Base-by-base conservation (phyloP, 805 yeast genomes). In the Lipomyces japonicus region DNA sequence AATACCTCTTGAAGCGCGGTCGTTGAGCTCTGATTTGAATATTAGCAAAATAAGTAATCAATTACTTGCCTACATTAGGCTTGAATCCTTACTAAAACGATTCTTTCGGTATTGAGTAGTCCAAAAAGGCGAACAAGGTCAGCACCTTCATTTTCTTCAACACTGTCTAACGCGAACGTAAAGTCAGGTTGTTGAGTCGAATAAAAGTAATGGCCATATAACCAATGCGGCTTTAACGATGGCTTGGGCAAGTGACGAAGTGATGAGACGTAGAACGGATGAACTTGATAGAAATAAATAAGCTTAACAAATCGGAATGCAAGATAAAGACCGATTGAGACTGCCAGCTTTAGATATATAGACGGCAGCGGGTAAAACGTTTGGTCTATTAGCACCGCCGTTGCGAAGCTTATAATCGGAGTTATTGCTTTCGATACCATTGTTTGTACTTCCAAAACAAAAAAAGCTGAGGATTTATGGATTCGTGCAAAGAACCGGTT, bases 211-310 rank as follows among this genome's bases (percentile, higher is more conserved):
- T 53, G 48, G 18, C 57, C 57, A 21, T 39, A 53, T 4, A 49
- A 23, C 44, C 45, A 39, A 19, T 49, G 54, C 12, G 28, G 41
- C 9, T 30, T 31, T 2, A 10, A 14, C 4, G 12, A 18, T 1
- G 51, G 54, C 9, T 12, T 32, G 14, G 57, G 54, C 19, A 53
- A 26, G 19, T 39, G 6, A 26, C 54, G 48, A 14, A 49, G 44
- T 32, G 34, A 37, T 14, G 57, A 53, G 5, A 43, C 19, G 32
- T 49, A 50, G 19, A 45, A 46, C 16, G 57, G 57, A 24, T 50
- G 38, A 18, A 53, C 46, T 28, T 30, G 46, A 44, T 39, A 52
- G 24, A 31, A 34, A 30, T 52, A 52, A 12, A 52, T 9, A 7
- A n/a, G 14, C 26, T 30, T 26, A 7, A 16, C n/a, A 10, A 38